These are phyloP conservation scores for Wolfiporia cocos DNA, from an alignment of 1,284 basidiomycete genomes.

Conservation along the genomic window DNA sequence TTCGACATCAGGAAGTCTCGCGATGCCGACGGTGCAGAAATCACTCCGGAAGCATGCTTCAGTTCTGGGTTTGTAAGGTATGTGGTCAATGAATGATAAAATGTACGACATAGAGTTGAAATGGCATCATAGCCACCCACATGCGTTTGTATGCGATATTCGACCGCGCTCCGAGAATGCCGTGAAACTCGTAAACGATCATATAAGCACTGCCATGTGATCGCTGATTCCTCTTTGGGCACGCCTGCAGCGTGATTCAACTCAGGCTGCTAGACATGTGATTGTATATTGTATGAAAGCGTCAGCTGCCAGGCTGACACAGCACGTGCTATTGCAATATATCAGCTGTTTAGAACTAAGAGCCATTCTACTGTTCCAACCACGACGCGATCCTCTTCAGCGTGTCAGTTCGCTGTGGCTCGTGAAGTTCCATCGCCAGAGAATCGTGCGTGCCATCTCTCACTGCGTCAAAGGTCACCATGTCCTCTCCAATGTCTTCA, in stretches of 20 bases:
- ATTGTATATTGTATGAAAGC: too few species aligned
- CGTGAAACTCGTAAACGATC: too few species aligned
- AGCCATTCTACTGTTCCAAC: too few species aligned
- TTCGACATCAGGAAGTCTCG: not conserved
- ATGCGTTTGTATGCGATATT: conserved; percentile 20
- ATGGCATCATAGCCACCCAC: too few species aligned
- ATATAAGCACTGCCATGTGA: too few species aligned
- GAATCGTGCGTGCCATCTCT: conserved; percentile 45
- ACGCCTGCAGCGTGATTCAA: too few species aligned
- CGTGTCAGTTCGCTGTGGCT: conserved; percentile 39
- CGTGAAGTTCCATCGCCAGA: conserved; percentile 42
- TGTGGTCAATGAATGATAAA: not conserved
- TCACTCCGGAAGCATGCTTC: not conserved
- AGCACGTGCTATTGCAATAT: too few species aligned
- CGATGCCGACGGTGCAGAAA: not conserved
- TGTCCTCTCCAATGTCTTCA: conserved; percentile 22
- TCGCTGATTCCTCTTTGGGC: too few species aligned
- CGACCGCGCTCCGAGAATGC: conserved; percentile 16
- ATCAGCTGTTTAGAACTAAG: too few species aligned
- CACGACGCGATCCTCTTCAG: conserved; percentile 19
- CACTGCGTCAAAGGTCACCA: conserved; percentile 22
- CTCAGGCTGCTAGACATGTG: too few species aligned
- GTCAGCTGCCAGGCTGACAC: too few species aligned
- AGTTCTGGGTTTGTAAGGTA: conserved; percentile 2
- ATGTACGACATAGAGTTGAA: too few species aligned